Conservation (phyloP, 139 green algal species). For the Deuterostichococcus epilithicus region DNA sequence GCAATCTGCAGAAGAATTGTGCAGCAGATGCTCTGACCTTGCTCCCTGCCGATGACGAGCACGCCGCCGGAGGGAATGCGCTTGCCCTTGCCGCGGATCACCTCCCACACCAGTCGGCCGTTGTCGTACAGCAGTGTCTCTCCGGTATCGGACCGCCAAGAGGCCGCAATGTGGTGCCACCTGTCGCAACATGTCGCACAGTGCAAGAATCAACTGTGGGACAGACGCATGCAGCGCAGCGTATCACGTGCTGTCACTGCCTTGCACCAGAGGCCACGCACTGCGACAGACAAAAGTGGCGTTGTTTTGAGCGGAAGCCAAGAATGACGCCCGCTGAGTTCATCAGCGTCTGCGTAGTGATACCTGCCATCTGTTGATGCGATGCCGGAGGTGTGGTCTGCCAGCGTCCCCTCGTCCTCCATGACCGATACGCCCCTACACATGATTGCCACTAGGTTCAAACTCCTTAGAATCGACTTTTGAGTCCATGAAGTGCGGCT, state of each 20-base stretch:
- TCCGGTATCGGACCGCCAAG: constrained; percentile 64
- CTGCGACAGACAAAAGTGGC: too few relatives aligned
- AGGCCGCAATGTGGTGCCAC: constrained; percentile 86
- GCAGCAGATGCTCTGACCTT: too few relatives aligned
- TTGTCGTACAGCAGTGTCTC: constrained; percentile 72
- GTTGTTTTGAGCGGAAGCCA: too few relatives aligned
- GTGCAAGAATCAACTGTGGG: too few relatives aligned
- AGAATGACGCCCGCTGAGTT: too few relatives aligned
- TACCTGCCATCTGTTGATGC: constrained; percentile 50
- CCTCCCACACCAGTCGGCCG: constrained; percentile 66
- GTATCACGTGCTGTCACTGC: too few relatives aligned
- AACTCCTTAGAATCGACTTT: too few relatives aligned
- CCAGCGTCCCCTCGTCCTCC: constrained; percentile 75
- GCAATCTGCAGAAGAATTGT: neutral
- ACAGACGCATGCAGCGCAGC: too few relatives aligned
- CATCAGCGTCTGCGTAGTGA: neutral
- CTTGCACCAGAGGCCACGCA: too few relatives aligned
- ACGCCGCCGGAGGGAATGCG: constrained; percentile 76
- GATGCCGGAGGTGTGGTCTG: constrained; percentile 71
- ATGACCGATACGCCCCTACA: constrained; percentile 72
- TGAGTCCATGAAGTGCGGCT: too few relatives aligned
- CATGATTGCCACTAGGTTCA: too few relatives aligned
- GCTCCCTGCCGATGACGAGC: constrained; percentile 79
- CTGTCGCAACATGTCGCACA: constrained; percentile 28
- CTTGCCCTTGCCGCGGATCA: constrained; percentile 54